phyloP scores from a whole-genome alignment of 2,329 filamentous ascomycete species.

The Fusarium goolgardi region DNA sequence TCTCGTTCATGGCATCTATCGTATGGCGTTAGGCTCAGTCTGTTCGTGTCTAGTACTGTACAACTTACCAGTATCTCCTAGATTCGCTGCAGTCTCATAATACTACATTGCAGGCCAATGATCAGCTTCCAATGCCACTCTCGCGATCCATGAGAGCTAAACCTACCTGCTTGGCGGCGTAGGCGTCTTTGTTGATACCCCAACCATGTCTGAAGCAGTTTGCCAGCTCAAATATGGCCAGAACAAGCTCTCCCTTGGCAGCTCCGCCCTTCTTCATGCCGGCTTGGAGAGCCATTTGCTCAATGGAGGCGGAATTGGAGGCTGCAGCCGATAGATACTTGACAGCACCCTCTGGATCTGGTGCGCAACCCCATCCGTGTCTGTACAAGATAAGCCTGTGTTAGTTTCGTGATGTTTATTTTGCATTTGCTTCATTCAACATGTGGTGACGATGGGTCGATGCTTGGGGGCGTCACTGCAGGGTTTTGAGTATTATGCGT shows the following conservation, averaged over 20 bases:
- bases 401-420: slow-evolving; percentile 31
- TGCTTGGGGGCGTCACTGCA: slow-evolving; percentile 10
- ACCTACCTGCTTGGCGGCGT: slow-evolving; percentile 79
- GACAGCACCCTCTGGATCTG: slow-evolving; percentile 78
- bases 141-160: background rate
- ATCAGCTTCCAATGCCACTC: slow-evolving; percentile 18
- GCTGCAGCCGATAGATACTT: slow-evolving; percentile 89
- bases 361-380: slow-evolving; percentile 90
- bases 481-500: slow-evolving; percentile 21
- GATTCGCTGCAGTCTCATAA: slow-evolving; percentile 96
- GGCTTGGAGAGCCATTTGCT: slow-evolving; percentile 84
- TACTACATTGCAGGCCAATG: slow-evolving; percentile 67
- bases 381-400: slow-evolving; percentile 56
- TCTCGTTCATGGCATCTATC: slow-evolving; percentile 95
- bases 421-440: background rate
- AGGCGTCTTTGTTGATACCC: slow-evolving; percentile 87
- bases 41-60: background rate
- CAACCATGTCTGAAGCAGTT: slow-evolving; percentile 95
- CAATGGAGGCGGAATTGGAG: slow-evolving; percentile 87
- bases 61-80: slow-evolving; percentile 82
- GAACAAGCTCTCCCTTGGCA: slow-evolving; percentile 94
- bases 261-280: slow-evolving; percentile 93
- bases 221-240: slow-evolving; percentile 95
- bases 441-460: slow-evolving; percentile 1
- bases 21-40: slow-evolving; percentile 24